phyloP scores from a whole-genome alignment of 208 protist genomes.

The Wallacemonas sp. region DNA sequence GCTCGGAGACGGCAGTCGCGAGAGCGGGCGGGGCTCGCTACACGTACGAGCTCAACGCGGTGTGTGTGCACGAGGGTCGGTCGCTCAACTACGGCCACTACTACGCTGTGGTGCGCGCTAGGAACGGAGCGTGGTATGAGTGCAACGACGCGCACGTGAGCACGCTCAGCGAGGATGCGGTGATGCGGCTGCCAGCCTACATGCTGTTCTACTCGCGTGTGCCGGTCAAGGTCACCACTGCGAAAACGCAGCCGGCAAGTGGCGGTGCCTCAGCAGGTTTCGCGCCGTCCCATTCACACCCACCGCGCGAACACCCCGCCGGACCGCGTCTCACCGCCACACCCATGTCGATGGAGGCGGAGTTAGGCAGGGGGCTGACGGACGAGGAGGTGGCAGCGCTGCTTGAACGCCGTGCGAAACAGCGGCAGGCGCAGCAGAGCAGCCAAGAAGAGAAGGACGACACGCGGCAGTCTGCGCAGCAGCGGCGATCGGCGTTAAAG shows the following conservation, averaged over 20 bases:
- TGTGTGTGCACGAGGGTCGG: conserved; percentile 87
- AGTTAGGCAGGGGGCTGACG: conserved; percentile 24
- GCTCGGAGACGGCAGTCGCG: conserved; percentile 17
- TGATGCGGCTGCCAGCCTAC: conserved; percentile 78
- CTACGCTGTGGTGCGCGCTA: conserved; percentile 77
- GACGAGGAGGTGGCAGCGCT: conserved; percentile 28
- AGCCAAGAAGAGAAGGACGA: background rate
- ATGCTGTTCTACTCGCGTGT: conserved; percentile 88
- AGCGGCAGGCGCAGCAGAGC: background rate
- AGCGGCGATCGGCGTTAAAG: conserved; percentile 10
- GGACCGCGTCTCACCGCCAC: background rate
- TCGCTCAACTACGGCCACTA: conserved; percentile 90
- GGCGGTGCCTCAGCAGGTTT: background rate
- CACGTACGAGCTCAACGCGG: conserved; percentile 84
- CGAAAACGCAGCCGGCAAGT: background rate
- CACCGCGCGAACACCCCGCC: too few relatives aligned
- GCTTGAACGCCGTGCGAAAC: background rate
- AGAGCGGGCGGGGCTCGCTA: conserved; percentile 3
- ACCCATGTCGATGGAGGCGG: background rate
- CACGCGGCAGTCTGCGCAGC: background rate
- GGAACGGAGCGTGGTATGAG: conserved; percentile 85
- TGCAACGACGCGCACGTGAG: conserved; percentile 83
- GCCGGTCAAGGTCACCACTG: background rate
- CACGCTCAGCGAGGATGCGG: conserved; percentile 56
- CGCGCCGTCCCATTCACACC: too few relatives aligned